Conservation (phyloP, 345 rosid genomes). For the Corchorus capsularis region DNA sequence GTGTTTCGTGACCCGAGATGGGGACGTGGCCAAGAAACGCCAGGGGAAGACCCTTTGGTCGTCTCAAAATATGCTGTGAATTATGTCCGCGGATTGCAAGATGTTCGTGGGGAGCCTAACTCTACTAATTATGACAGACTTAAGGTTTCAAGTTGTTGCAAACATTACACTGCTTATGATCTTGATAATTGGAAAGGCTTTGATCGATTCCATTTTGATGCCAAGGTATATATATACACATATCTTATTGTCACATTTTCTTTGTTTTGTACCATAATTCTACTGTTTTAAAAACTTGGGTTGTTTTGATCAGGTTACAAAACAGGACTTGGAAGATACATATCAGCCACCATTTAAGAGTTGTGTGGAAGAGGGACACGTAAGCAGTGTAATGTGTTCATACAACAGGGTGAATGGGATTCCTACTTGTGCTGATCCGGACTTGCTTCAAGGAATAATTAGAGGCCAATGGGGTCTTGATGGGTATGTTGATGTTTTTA, state of each 20-base stretch:
- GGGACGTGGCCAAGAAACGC: constrained; percentile 60
- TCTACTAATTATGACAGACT: constrained; percentile 2
- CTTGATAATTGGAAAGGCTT: constrained; percentile 25
- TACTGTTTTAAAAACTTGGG: background rate
- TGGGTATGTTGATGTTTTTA: constrained; percentile 12
- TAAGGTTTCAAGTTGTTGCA: constrained; percentile 30
- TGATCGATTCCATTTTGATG: constrained; percentile 27
- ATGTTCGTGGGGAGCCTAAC: constrained; percentile 26
- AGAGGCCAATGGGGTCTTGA: constrained; percentile 30
- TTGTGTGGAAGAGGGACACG: constrained; percentile 28
- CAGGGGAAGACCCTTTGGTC: constrained; percentile 55
- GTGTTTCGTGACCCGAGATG: constrained; percentile 56
- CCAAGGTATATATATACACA: constrained; percentile 19
- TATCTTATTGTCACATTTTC: too few relatives aligned
- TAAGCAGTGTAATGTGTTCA: constrained; percentile 31
- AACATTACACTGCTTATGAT: constrained; percentile 29
- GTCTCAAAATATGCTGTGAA: constrained; percentile 45
- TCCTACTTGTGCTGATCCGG: constrained; percentile 30
- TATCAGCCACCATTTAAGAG: constrained; percentile 30
- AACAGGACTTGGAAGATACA: constrained; percentile 26
- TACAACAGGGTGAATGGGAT: constrained; percentile 27
- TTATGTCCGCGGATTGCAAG: constrained; percentile 55
- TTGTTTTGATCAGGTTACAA: constrained; percentile 16
- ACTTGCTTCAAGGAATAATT: constrained; percentile 28
- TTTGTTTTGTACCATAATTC: background rate